These are phyloP conservation scores for Alternaria brassicicola DNA, from an alignment of 2,329 filamentous ascomycete genomes.

Conservation along the genomic window DNA sequence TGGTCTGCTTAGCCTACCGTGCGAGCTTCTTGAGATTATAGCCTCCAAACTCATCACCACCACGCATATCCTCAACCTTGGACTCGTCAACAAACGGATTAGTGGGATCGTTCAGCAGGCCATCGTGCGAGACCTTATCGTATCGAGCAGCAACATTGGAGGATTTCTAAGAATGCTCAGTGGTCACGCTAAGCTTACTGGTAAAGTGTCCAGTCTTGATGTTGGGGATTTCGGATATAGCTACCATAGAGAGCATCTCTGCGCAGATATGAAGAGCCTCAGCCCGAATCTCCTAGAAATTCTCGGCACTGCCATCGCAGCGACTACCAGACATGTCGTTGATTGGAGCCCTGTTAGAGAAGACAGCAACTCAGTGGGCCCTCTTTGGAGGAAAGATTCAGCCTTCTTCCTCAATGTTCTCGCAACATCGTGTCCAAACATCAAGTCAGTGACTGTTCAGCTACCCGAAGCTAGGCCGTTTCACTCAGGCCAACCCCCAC, in stretches of 20 bases:
- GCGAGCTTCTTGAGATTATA: conserved; percentile 18
- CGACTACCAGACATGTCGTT: background rate
- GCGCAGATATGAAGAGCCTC: background rate
- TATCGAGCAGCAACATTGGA: conserved; percentile 17
- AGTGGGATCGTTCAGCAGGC: conserved; percentile 18
- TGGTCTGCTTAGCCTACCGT: conserved; percentile 12
- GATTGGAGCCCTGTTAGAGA: conserved; percentile 6
- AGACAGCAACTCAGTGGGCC: background rate
- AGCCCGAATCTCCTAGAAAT: background rate
- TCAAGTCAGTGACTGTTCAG: conserved; percentile 18
- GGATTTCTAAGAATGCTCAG: conserved; percentile 16
- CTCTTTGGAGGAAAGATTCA: conserved; percentile 8
- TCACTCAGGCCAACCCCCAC: background rate
- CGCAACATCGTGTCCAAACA: conserved; percentile 15
- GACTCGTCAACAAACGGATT: conserved; percentile 19
- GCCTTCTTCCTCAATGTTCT: conserved; percentile 21
- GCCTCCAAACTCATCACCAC: conserved; percentile 6
- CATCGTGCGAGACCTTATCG: conserved; percentile 13
- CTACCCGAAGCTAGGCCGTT: conserved; percentile 10
- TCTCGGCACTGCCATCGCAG: conserved; percentile 3
- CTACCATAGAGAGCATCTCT: conserved; percentile 1
- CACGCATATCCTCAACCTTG: conserved; percentile 9
- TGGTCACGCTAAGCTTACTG: conserved; percentile 10
- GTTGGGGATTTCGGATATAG: conserved; percentile 18
- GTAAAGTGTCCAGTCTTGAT: conserved; percentile 17